phyloP scores from a whole-genome alignment of 163 green algal species.

The Chloromonas sp. region DNA sequence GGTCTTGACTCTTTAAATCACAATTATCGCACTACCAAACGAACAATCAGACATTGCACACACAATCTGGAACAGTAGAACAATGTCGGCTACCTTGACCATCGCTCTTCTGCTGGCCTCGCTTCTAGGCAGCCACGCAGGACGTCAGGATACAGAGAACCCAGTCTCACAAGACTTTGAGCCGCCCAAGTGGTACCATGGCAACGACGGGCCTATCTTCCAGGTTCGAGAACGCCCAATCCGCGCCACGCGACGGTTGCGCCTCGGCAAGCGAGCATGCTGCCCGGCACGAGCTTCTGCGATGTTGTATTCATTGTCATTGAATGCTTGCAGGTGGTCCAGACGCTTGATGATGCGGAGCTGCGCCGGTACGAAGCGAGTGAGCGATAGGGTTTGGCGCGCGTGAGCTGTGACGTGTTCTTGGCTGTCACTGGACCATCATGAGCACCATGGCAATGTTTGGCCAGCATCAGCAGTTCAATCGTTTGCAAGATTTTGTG shows the following conservation, averaged over 20 bases:
- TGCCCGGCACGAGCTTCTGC: background rate
- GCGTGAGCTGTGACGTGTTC: background rate
- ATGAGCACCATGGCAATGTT: background rate
- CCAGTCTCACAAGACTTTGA: no score
- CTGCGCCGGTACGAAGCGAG: background rate
- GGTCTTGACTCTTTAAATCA: no score
- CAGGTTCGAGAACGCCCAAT: background rate
- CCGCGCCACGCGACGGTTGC: background rate
- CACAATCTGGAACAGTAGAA: no score
- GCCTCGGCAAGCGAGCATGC: background rate
- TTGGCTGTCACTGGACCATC: background rate
- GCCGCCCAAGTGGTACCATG: background rate
- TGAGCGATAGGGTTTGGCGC: background rate
- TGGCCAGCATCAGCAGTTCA: no score
- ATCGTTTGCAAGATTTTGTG: no score
- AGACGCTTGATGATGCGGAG: background rate
- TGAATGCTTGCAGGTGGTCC: background rate
- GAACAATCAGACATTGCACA: no score
- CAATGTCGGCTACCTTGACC: no score
- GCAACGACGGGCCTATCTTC: background rate
- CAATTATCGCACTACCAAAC: no score
- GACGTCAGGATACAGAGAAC: no score
- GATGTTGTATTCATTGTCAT: background rate
- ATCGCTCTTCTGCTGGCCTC: no score
- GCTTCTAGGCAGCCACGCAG: no score